Conservation (phyloP, 2,329 filamentous ascomycete genomes). For the Colletotrichum camelliae region DNA sequence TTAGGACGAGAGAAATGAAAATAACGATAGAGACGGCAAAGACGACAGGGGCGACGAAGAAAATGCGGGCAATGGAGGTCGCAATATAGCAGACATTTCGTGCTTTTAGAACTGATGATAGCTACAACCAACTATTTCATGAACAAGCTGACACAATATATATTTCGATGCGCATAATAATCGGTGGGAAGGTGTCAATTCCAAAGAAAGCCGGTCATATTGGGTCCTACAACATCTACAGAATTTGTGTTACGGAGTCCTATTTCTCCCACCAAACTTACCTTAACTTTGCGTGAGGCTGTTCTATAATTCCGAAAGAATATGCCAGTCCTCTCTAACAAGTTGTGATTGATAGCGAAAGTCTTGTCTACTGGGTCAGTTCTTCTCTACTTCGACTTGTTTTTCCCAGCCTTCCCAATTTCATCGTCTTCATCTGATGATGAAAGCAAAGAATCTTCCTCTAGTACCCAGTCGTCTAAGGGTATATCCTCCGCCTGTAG, state of each 20-base stretch:
- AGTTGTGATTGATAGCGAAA: accelerated
- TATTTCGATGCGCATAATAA: background rate
- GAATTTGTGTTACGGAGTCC: accelerated
- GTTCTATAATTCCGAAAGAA: background rate
- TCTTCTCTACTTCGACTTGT: background rate
- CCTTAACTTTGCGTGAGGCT: accelerated
- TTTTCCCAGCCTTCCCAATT: background rate
- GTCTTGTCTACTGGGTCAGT: background rate
- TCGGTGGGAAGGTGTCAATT: background rate
- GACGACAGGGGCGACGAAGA: background rate
- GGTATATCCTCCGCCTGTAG: constrained; percentile 28
- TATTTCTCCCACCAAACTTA: accelerated
- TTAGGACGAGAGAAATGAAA: background rate
- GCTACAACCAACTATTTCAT: background rate
- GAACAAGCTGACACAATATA: background rate
- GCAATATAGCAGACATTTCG: background rate
- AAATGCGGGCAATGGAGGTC: accelerated
- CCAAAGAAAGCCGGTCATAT: background rate
- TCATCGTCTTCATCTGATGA: constrained; percentile 1
- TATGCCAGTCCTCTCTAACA: background rate
- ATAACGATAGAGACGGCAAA: background rate
- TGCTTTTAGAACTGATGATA: accelerated
- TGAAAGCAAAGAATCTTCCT: background rate
- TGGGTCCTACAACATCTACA: background rate
- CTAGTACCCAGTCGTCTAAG: constrained; percentile 40